Conservation (phyloP, 2,329 filamentous ascomycete species). For the Phoma herbarum region DNA sequence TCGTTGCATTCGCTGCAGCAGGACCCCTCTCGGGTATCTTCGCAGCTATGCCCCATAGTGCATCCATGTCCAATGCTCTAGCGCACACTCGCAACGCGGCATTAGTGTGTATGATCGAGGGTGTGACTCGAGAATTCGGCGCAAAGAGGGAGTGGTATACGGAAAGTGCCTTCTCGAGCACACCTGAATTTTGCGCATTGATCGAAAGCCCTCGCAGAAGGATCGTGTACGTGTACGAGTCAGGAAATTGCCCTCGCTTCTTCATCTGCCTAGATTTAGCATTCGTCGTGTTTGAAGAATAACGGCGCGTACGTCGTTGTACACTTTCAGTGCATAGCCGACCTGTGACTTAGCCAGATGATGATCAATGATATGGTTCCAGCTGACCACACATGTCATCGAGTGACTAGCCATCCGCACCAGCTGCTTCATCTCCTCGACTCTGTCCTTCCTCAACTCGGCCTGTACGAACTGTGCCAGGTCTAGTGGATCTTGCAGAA, state of each 20-base stretch:
- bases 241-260: constrained; percentile 83
- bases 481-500: constrained; percentile 74
- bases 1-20: constrained; percentile 72
- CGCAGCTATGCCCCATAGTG: constrained; percentile 78
- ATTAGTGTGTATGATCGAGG: constrained; percentile 85
- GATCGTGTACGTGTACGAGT: constrained; percentile 82
- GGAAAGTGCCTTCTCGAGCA: constrained; percentile 73
- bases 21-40: constrained; percentile 71
- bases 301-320: constrained; percentile 74
- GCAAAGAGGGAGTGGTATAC: constrained; percentile 79
- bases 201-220: constrained; percentile 78
- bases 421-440: constrained; percentile 73
- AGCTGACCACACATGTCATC: constrained; percentile 75
- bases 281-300: background rate
- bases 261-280: constrained; percentile 74
- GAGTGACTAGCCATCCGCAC: constrained; percentile 73
- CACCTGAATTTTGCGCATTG: constrained; percentile 65
- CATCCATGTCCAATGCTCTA: constrained; percentile 77
- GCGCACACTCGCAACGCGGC: constrained; percentile 85
- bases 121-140: constrained; percentile 69
- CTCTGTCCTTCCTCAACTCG: constrained; percentile 66
- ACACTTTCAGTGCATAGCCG: constrained; percentile 77
- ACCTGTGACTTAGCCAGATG: constrained; percentile 69
- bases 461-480: constrained; percentile 73
- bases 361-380: constrained; percentile 86